A percentile compares a stretch with the other conserved stretches of the same genome.
phyloP scores from a whole-genome alignment of 805 yeast genomes.

The Jamesozyma rosinii region DNA sequence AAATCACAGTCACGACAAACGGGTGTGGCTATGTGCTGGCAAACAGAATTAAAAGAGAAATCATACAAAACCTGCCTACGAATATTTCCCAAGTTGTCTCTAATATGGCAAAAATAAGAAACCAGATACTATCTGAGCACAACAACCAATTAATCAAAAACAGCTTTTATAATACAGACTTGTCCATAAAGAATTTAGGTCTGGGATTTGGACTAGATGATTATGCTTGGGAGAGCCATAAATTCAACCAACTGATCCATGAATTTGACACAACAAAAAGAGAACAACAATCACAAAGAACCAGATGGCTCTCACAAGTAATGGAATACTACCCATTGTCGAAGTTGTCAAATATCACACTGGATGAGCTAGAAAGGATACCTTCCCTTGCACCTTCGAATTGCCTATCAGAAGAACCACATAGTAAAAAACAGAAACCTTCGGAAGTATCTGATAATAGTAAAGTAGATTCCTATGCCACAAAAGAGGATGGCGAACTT shows the following conservation, averaged over 20 bases:
- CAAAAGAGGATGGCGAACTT: not conserved
- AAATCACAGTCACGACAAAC: slow-evolving; percentile 72
- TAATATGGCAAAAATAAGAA: slow-evolving; percentile 60
- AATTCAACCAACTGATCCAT: slow-evolving; percentile 51
- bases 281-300: slow-evolving; percentile 46
- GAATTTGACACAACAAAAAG: slow-evolving; percentile 49
- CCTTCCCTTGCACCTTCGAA: slow-evolving; percentile 1
- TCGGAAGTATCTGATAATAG: not conserved
- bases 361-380: slow-evolving; percentile 31
- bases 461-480: not conserved
- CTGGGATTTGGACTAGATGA: slow-evolving; percentile 45
- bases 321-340: slow-evolving; percentile 83
- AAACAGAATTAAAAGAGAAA: slow-evolving; percentile 65
- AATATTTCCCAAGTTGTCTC: slow-evolving; percentile 62
- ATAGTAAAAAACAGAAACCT: not conserved
- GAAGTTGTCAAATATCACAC: slow-evolving; percentile 48
- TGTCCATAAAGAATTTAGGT: slow-evolving; percentile 20
- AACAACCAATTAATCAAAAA: slow-evolving; percentile 23
- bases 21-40: slow-evolving; percentile 89
- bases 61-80: slow-evolving; percentile 53
- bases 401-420: not conserved
- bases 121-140: slow-evolving; percentile 46
- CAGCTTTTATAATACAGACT: slow-evolving; percentile 13
- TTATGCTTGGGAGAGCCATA: slow-evolving; percentile 53
- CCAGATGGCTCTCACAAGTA: slow-evolving; percentile 80